Percentiles rank a stretch among this genome's conserved stretches.
Evolutionary conservation across 2,329 filamentous ascomycete genomes (phyloP).

Genomic region (Furcasterigmium sp.): DNA sequence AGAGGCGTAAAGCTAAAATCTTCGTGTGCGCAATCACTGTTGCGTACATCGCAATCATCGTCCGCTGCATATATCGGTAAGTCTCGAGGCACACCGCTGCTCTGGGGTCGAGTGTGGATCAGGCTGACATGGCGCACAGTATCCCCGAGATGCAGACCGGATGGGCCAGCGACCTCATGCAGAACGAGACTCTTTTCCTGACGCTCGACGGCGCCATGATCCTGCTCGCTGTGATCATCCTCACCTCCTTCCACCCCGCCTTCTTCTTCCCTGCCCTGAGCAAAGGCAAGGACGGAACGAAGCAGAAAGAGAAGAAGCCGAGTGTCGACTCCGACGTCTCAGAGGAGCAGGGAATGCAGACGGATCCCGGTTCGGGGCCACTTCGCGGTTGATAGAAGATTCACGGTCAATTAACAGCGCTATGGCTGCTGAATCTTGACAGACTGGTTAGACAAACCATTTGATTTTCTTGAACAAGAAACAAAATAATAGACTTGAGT

Average conservation of each 20-base stretch:
- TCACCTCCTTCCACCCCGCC: slow-evolving; percentile 7
- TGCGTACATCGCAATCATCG: slow-evolving; percentile 8
- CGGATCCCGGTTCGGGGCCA: no score
- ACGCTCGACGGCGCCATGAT: slow-evolving; percentile 11
- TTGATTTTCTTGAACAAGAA: no score
- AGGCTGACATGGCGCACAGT: background rate
- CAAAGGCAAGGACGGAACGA: no score
- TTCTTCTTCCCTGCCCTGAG: slow-evolving; percentile 4
- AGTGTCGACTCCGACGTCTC: no score
- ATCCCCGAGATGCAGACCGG: slow-evolving; percentile 6
- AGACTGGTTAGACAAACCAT: no score
- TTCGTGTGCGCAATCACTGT: slow-evolving; percentile 5
- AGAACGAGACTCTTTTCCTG: slow-evolving; percentile 10
- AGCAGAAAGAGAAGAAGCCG: no score
- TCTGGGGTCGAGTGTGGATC: no score
- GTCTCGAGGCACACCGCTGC: no score
- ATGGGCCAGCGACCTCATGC: slow-evolving; percentile 11
- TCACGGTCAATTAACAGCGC: background rate
- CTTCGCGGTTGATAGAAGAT: background rate
- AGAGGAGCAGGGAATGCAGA: no score
- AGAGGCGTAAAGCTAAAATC: slow-evolving; percentile 2
- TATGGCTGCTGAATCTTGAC: no score
- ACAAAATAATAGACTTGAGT: no score
- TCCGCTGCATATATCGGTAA: slow-evolving; percentile 11
- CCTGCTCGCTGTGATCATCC: slow-evolving; percentile 2